phyloP scores from a whole-genome alignment of 2,329 filamentous ascomycete species.

The Ceratocystis albifundus region DNA sequence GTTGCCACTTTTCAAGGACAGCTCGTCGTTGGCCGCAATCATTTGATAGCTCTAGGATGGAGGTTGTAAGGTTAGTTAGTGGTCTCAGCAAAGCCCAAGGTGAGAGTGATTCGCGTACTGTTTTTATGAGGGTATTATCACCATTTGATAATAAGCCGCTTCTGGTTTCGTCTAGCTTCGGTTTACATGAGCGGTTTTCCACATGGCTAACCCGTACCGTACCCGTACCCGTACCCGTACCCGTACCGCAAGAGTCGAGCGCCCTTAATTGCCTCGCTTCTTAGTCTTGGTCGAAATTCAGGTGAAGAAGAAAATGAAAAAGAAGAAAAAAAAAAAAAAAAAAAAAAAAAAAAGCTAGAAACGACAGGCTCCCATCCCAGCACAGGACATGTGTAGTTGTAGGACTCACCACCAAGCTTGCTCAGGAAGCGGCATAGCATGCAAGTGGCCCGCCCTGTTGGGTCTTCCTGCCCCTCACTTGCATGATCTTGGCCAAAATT shows the following conservation, averaged over 20 bases:
- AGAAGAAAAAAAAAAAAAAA: too few relatives aligned
- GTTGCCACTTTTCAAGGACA: slow-evolving; percentile 25
- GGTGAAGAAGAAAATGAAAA: too few relatives aligned
- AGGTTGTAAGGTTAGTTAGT: background rate
- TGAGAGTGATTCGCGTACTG: too few relatives aligned
- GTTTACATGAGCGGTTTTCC: background rate
- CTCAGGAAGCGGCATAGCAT: background rate
- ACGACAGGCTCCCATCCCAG: background rate
- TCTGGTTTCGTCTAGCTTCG: background rate
- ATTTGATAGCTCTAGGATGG: background rate
- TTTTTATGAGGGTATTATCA: too few relatives aligned
- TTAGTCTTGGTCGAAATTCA: background rate
- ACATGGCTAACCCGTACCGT: background rate
- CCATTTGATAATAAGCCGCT: too few relatives aligned
- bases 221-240: too few relatives aligned
- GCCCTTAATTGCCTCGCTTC: background rate
- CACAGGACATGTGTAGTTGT: too few relatives aligned
- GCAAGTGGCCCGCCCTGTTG: slow-evolving; percentile 12
- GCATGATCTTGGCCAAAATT: slow-evolving; percentile 21
- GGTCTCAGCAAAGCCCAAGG: too few relatives aligned
- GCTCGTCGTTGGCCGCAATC: background rate
- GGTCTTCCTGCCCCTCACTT: slow-evolving; percentile 17
- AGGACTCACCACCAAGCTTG: background rate
- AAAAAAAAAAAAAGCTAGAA: background rate
- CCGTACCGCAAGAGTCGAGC: background rate